Evolutionary conservation across 169 alveolate species (phyloP), one percentile per base, ranked within the genome.

Genomic region (Plasmodium blacklocki): DNA sequence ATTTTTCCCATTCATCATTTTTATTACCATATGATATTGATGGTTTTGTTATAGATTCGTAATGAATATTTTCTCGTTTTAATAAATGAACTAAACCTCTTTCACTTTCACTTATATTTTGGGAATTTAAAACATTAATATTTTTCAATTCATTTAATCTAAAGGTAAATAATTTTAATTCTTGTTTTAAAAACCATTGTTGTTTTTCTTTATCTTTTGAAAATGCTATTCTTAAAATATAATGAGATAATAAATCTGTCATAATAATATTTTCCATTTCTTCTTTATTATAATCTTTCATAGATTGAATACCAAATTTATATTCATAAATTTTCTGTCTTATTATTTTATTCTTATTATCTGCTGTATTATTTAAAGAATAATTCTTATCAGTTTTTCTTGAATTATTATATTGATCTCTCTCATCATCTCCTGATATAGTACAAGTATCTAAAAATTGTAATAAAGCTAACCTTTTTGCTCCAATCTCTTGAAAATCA

Each of bases 101-200:
- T 56, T 85, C 94, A 52, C 89, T 89, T 45, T 94, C 96, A 29
- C 86, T 93, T 21, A 93, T 91, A 45, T 91, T 88, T 6, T 93
- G 72, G 49, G 75, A 39, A 70, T 91, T 92, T 12, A 93, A 63
- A 47, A 73, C 88, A 18, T 93, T 78, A 70, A 94, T 89, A 45
- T 89, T 74, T 74, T 94, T 75, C 62, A 75, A 73, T 26, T 87
- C 88, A 72, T 74, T 87, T 54, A 95, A 93, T 26, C 97, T 70
- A 54, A 95, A 87, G 5, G 92, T 93, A 50, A 95, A 89, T 62
- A 95, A 87, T 58, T 94, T 91, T 67, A 88, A 87, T 74, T 95
- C 97, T 58, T 95, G 94, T 66, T 93, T 93, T 62, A 95, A 62
- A 67, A 95, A 93, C 97, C 97, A 95, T n/a, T 95, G 97, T 72